Base-by-base conservation (phyloP, 306 rosid genomes). In the Senna siamea region DNA sequence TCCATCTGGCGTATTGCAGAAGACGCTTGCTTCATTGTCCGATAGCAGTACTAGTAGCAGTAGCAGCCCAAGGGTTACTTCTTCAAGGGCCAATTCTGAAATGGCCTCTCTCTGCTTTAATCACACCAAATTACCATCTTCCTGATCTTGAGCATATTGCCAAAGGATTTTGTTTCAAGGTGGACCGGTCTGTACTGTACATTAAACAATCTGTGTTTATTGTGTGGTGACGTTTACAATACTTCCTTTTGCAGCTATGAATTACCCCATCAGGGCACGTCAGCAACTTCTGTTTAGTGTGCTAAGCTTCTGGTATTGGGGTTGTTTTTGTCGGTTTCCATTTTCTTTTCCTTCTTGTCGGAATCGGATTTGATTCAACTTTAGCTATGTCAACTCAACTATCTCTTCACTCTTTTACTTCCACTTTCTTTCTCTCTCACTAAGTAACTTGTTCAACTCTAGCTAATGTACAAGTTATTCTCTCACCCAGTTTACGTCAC, bases 1-100 rank as follows among this genome's bases (percentile, higher is more conserved):
- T 13, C 88, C 97, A 0, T 89, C 96, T 9, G 93, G 86, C 58
- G 96, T 89, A 35, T 74, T 89, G 78, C 95, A 82, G 77, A 89
- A 79, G 54, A 81, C 91, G 4, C 38, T 84, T 46, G 81, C 82
- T 75, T 87, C 97, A 0, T 62, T 87, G 37, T 91, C 97, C 37
- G 97, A 87, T 75, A 84, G 97, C 22, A 87, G 40, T 7, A 37
- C 40, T 37, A 37, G 97, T 51, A 80, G 82, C 58, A 84, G 81
- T 69, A 87, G 96, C 79, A 91, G 91, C 82, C 91, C 88, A 12
- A 81, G 32, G 5, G 63, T 79, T 46, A 81, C 80, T 11, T 78
- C 81, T 70, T 84, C 92, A 30, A 79, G 80, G 78, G 75, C 80
- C 41, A 79, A 76, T 74, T 80, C 87, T 69, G 97, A 91, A 74